phyloP scores from a whole-genome alignment of 495 filamentous ascomycete species.

The Neurospora sublineolata region DNA sequence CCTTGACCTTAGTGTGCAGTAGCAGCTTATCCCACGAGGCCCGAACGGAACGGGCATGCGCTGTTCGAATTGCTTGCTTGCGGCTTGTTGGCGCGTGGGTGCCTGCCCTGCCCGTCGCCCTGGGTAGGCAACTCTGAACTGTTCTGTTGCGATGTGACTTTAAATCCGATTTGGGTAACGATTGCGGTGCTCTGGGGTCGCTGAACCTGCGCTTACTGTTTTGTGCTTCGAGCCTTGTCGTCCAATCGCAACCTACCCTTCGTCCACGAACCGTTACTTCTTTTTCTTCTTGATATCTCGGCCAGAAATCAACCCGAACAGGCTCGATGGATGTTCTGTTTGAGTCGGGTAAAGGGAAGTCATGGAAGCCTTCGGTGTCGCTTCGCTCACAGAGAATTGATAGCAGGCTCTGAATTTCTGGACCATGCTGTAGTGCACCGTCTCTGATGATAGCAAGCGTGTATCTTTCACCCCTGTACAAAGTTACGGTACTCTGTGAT shows the following conservation, averaged over 20 bases:
- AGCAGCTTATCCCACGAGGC: neutral
- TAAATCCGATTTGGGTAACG: neutral
- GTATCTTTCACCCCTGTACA: neutral
- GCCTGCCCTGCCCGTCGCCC: neutral
- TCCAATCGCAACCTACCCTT: neutral
- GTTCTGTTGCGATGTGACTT: neutral
- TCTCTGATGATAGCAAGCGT: neutral
- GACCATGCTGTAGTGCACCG: neutral
- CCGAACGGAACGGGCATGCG: neutral
- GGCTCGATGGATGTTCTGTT: neutral
- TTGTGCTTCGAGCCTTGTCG: neutral
- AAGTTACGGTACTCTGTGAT: neutral
- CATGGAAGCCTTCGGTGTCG: neutral
- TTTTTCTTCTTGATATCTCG: neutral
- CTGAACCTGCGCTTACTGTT: neutral
- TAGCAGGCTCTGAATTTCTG: neutral
- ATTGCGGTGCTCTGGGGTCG: neutral
- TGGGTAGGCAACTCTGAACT: neutral
- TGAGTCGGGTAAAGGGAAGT: neutral
- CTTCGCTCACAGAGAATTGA: neutral
- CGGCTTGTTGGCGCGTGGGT: neutral
- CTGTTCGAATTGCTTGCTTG: neutral
- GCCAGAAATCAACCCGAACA: neutral
- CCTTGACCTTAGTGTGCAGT: neutral
- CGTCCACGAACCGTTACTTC: neutral